These are phyloP conservation scores for Yamadazyma endophytica DNA, from an alignment of 805 yeast genomes.

Conservation along the genomic window DNA sequence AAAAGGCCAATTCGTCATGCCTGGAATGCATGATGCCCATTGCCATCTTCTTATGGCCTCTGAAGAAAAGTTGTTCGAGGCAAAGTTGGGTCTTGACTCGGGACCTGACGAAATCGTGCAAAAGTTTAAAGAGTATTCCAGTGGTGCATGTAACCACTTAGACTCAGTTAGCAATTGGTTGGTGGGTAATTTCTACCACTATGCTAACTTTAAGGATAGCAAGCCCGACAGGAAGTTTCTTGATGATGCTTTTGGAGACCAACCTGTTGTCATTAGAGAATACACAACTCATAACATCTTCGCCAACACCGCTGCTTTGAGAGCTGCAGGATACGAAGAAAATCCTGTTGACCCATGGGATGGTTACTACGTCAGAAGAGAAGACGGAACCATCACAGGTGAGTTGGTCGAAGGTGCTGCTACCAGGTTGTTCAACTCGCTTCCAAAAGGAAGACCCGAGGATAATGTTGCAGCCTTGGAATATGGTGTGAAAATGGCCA, in stretches of 20 bases:
- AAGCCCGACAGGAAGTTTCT: constrained; percentile 20
- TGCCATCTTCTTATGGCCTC: constrained; percentile 20
- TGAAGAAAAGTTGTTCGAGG: constrained; percentile 18
- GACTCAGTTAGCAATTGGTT: constrained; percentile 19
- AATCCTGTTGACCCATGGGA: constrained; percentile 20
- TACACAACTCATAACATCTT: constrained; percentile 21
- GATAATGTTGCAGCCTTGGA: constrained; percentile 16
- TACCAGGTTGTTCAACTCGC: constrained; percentile 14
- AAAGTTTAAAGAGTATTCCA: constrained; percentile 13
- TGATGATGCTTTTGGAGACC: constrained; percentile 23
- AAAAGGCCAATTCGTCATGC: constrained; percentile 20
- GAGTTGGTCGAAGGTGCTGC: constrained; percentile 23
- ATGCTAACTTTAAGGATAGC: constrained; percentile 16
- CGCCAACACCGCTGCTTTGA: constrained; percentile 21
- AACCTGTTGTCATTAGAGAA: constrained; percentile 21
- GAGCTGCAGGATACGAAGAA: constrained; percentile 22
- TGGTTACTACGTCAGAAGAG: constrained; percentile 19
- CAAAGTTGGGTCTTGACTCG: constrained; percentile 14
- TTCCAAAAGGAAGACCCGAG: constrained; percentile 17
- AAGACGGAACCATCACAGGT: constrained; percentile 21
- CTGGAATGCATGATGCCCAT: constrained; percentile 24
- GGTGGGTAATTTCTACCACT: constrained; percentile 21
- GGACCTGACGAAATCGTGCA: constrained; percentile 17
- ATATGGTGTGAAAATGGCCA: constrained; percentile 19
- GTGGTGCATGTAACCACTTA: constrained; percentile 14